A percentile compares a stretch with the other conserved stretches of the same genome.
Evolutionary conservation across 2,329 filamentous ascomycete species (phyloP).

Genomic region (Colletotrichum abscissum): DNA sequence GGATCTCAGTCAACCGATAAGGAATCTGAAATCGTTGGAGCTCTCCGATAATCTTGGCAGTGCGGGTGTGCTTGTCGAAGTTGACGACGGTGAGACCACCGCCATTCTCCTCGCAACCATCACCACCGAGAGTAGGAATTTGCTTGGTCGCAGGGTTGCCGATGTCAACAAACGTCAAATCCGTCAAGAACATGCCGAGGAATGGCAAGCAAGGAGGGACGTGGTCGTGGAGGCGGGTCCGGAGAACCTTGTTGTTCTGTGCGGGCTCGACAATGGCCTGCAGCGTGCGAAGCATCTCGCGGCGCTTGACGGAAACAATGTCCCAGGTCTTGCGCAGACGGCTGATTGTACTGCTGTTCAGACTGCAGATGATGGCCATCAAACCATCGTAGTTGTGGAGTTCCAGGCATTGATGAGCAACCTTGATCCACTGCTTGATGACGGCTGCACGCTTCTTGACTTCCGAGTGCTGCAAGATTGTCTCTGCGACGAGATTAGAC

Average conservation of each 20-base stretch:
- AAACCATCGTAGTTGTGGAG: constrained; percentile 96
- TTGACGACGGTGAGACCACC: constrained; percentile 87
- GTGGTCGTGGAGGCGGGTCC: constrained; percentile 84
- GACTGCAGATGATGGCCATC: constrained; percentile 95
- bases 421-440: constrained; percentile 99
- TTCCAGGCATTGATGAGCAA: constrained; percentile 86
- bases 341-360: constrained; percentile 91
- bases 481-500: constrained; percentile 92
- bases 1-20: constrained; percentile 83
- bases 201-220: constrained; percentile 95
- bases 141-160: constrained; percentile 90
- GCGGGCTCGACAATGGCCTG: constrained; percentile 89
- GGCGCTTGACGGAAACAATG: constrained; percentile 83
- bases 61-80: constrained; percentile 96
- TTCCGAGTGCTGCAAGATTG: constrained; percentile 88
- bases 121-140: constrained; percentile 63
- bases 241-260: constrained; percentile 90
- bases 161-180: constrained; percentile 94
- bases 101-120: constrained; percentile 68
- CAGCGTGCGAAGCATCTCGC: constrained; percentile 80
- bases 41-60: constrained; percentile 94
- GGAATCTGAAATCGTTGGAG: constrained; percentile 96
- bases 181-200: constrained; percentile 94
- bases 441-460: constrained; percentile 89
- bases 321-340: constrained; percentile 95